phyloP scores from a whole-genome alignment of 75 land plant species.

The Isoetes taiwanensis region DNA sequence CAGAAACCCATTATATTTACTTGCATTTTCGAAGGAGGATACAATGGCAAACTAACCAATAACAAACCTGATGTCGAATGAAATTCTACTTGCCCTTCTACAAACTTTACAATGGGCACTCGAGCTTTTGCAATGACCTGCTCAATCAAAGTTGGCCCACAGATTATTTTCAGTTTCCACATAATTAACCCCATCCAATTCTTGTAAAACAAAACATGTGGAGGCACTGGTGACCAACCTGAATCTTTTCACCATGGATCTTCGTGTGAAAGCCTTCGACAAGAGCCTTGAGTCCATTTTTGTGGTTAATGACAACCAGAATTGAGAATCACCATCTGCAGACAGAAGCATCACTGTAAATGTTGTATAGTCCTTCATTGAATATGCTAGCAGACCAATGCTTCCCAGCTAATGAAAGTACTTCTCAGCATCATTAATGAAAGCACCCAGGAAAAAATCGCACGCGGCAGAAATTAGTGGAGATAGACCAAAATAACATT shows the following conservation, averaged over 20 bases:
- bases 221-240: slow-evolving; percentile 24
- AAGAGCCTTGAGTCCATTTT: slow-evolving; percentile 59
- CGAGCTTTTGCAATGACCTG: slow-evolving; percentile 92
- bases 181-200: neutral
- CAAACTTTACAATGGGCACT: slow-evolving; percentile 88
- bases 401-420: too few relatives aligned
- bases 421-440: too few relatives aligned
- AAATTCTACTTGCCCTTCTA: slow-evolving; percentile 63
- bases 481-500: too few relatives aligned
- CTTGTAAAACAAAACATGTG: neutral
- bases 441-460: too few relatives aligned
- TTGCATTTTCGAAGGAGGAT: too few relatives aligned
- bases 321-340: slow-evolving; percentile 63
- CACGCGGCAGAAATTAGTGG: too few relatives aligned
- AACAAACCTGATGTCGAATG: slow-evolving; percentile 88
- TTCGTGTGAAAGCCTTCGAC: slow-evolving; percentile 49
- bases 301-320: slow-evolving; percentile 49
- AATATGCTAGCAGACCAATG: too few relatives aligned
- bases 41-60: too few relatives aligned
- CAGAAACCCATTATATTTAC: too few relatives aligned
- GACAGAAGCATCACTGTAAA: slow-evolving; percentile 1
- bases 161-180: neutral
- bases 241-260: slow-evolving; percentile 46
- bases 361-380: too few relatives aligned
- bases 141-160: neutral